Conservation (phyloP, 2,329 filamentous ascomycete genomes). For the Hirsutella minnesotensis region DNA sequence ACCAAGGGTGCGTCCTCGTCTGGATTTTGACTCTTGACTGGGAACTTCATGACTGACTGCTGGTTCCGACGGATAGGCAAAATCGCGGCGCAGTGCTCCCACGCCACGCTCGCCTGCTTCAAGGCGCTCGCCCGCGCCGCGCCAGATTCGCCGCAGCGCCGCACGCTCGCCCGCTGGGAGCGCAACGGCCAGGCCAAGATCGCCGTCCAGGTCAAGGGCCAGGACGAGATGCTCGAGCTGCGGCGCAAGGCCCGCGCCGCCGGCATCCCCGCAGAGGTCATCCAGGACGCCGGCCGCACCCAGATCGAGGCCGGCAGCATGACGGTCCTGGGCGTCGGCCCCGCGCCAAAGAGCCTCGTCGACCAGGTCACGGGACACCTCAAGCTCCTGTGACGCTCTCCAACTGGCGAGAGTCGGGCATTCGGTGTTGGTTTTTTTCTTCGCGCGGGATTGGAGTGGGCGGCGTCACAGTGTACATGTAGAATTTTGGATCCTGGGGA, state of each 20-base stretch:
- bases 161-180: conserved; percentile 76
- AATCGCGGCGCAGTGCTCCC: conserved; percentile 89
- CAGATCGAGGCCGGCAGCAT: conserved; percentile 90
- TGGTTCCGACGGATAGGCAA: conserved; percentile 73
- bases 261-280: conserved; percentile 78
- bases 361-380: conserved; percentile 76
- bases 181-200: conserved; percentile 81
- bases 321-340: conserved; percentile 78
- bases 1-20: conserved; percentile 58
- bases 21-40: conserved; percentile 8
- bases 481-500: background rate
- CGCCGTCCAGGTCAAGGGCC: conserved; percentile 75
- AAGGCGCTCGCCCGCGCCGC: conserved; percentile 59
- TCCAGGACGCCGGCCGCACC: conserved; percentile 90
- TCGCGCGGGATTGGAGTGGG: no score
- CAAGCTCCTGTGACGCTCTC: conserved; percentile 56
- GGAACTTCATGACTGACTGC: no score
- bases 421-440: no score
- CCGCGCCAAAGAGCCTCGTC: conserved; percentile 74
- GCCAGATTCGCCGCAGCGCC: conserved; percentile 40
- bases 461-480: background rate
- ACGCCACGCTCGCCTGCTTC: conserved; percentile 97
- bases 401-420: no score
- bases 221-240: conserved; percentile 65
- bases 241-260: conserved; percentile 72